These are phyloP conservation scores for Citrus mangshanensis DNA, from an alignment of 345 rosid species.

Conservation along the genomic window DNA sequence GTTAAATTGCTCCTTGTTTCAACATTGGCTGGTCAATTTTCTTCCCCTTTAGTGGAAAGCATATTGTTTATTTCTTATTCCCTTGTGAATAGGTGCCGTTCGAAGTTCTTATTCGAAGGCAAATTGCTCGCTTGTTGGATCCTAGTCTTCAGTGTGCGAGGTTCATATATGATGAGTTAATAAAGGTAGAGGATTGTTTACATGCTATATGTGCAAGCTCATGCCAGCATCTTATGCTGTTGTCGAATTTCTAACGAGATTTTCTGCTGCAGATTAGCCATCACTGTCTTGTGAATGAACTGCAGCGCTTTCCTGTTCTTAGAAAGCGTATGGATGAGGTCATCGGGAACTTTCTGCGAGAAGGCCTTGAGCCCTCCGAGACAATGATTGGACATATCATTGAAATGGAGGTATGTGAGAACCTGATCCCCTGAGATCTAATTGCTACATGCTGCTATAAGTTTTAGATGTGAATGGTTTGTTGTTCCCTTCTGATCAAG, in stretches of 20 bases:
- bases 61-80: slow-evolving; percentile 7
- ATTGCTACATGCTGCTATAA: background rate
- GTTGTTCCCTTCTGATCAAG: background rate
- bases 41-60: background rate
- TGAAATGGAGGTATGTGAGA: slow-evolving; percentile 79
- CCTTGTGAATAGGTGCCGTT: slow-evolving; percentile 65
- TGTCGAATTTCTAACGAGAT: background rate
- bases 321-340: slow-evolving; percentile 97
- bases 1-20: background rate
- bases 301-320: slow-evolving; percentile 80
- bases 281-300: slow-evolving; percentile 67
- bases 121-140: slow-evolving; percentile 86
- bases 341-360: slow-evolving; percentile 72
- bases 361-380: slow-evolving; percentile 91
- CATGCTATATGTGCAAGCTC: background rate
- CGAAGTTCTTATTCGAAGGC: slow-evolving; percentile 93
- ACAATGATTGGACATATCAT: slow-evolving; percentile 87
- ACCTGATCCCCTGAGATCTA: background rate
- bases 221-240: background rate
- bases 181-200: slow-evolving; percentile 48
- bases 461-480: background rate
- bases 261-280: slow-evolving; percentile 73
- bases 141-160: slow-evolving; percentile 97
- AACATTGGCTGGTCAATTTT: background rate
- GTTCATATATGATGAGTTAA: slow-evolving; percentile 89